Evolutionary conservation across 805 yeast species (phyloP).

Genomic region (Torulaspora quercuum): DNA sequence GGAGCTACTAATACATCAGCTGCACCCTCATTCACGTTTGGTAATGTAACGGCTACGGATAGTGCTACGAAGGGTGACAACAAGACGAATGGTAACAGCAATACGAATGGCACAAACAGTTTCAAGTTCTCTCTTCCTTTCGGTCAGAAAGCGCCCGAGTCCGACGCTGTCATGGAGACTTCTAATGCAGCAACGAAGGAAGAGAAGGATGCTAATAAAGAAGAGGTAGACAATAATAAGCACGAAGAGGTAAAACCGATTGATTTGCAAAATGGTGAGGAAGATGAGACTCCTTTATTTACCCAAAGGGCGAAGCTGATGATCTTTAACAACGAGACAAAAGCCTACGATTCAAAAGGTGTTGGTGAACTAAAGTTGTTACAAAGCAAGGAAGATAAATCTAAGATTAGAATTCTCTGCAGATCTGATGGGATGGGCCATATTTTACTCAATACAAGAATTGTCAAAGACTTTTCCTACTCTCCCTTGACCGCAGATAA

Average conservation of each 20-base stretch:
- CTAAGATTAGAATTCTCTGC: constrained; percentile 65
- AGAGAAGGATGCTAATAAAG: constrained; percentile 44
- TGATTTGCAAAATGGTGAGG: constrained; percentile 72
- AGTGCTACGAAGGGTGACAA: neutral
- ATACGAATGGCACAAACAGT: constrained; percentile 24
- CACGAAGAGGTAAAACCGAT: constrained; percentile 49
- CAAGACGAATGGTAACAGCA: constrained; percentile 3
- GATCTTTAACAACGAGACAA: constrained; percentile 52
- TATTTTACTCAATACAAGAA: constrained; percentile 64
- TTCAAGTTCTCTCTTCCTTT: constrained; percentile 37
- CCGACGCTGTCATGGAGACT: constrained; percentile 20
- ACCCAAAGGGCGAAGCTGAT: constrained; percentile 70
- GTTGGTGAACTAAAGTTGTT: constrained; percentile 79
- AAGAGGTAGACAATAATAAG: constrained; percentile 47
- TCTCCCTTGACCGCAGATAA: constrained; percentile 51
- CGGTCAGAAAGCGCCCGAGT: constrained; percentile 24
- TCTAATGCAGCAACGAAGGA: constrained; percentile 35
- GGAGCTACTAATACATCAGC: constrained; percentile 11
- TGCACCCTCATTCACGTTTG: constrained; percentile 26
- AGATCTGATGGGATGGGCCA: constrained; percentile 89
- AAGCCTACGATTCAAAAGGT: constrained; percentile 61
- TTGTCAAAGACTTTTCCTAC: constrained; percentile 58
- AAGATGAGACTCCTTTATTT: constrained; percentile 62
- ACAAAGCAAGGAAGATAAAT: constrained; percentile 50
- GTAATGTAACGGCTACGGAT: constrained; percentile 10